phyloP scores from a whole-genome alignment of 176 grass and related monocot genomes.

The Phragmites australis region DNA sequence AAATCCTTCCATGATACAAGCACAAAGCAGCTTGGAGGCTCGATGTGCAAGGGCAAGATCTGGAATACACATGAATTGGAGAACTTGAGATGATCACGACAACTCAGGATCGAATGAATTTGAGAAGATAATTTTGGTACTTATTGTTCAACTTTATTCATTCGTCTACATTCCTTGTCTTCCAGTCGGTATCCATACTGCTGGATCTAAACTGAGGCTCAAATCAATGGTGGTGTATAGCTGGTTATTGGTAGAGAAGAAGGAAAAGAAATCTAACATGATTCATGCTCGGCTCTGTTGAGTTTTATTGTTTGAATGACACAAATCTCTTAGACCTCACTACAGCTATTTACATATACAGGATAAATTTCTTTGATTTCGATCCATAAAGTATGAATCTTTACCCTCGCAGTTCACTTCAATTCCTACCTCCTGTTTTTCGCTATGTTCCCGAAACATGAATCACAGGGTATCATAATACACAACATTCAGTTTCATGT shows the following conservation, averaged over 20 bases:
- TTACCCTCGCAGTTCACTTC: background rate
- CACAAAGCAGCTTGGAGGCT: background rate
- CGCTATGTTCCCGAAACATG: background rate
- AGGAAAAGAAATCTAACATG: slow-evolving; percentile 13
- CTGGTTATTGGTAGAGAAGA: slow-evolving; percentile 30
- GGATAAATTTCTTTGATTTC: slow-evolving; percentile 10
- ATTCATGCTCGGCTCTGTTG: slow-evolving; percentile 10
- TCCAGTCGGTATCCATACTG: background rate
- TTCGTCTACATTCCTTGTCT: slow-evolving; percentile 4
- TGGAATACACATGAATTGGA: slow-evolving; percentile 1
- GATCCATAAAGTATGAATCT: background rate
- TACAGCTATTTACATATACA: slow-evolving; percentile 13
- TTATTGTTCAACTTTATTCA: slow-evolving; percentile 32
- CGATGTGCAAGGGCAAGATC: background rate
- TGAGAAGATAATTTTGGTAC: slow-evolving; percentile 43
- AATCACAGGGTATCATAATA: background rate
- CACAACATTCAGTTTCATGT: background rate
- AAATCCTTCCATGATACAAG: background rate
- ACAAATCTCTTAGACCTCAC: slow-evolving; percentile 1
- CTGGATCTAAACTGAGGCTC: background rate
- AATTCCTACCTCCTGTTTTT: background rate
- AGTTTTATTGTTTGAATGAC: slow-evolving; percentile 21
- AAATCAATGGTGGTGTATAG: slow-evolving; percentile 36
- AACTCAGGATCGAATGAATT: slow-evolving; percentile 11
- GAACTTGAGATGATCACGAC: background rate